These are phyloP conservation scores for Anthoceros angustus DNA, from an alignment of 225 moss, liverwort and hornwort species.

Conservation along the genomic window DNA sequence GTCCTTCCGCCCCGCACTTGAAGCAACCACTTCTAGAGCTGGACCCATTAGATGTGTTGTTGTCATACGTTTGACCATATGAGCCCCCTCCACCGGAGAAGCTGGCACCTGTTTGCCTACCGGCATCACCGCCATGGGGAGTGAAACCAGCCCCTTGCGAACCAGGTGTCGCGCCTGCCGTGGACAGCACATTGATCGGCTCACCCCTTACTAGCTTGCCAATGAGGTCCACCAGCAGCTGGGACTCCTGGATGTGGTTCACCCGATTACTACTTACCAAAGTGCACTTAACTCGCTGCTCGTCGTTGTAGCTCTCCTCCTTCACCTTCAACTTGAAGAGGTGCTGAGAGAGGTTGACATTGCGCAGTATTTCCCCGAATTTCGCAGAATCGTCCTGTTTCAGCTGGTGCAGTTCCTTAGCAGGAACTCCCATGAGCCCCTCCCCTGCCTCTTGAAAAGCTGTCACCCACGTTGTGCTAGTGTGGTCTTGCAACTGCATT, in stretches of 20 bases:
- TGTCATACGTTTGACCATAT: slow-evolving; percentile 13
- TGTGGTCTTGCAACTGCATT: slow-evolving; percentile 83
- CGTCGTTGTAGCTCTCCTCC: slow-evolving; percentile 88
- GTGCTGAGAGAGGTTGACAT: slow-evolving; percentile 58
- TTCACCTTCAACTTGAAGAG: slow-evolving; percentile 78
- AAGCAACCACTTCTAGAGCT: too few species aligned
- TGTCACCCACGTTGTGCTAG: slow-evolving; percentile 81
- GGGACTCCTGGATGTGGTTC: slow-evolving; percentile 54
- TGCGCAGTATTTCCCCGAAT: slow-evolving; percentile 71
- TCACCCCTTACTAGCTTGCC: slow-evolving; percentile 44
- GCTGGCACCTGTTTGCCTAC: neutral
- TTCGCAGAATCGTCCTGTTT: slow-evolving; percentile 65
- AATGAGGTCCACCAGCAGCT: slow-evolving; percentile 52
- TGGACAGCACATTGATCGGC: slow-evolving; percentile 16
- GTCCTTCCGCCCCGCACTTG: too few species aligned
- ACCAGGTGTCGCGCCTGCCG: slow-evolving; percentile 17
- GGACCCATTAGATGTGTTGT: neutral
- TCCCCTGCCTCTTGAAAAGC: slow-evolving; percentile 85
- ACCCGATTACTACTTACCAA: slow-evolving; percentile 53
- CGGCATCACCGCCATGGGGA: slow-evolving; percentile 17
- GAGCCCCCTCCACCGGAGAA: slow-evolving; percentile 10
- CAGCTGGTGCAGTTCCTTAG: slow-evolving; percentile 57
- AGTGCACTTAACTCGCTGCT: slow-evolving; percentile 72
- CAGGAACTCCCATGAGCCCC: slow-evolving; percentile 56
- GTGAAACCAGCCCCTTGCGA: slow-evolving; percentile 41